Base-by-base conservation (phyloP, 2,329 filamentous ascomycete genomes). In the Paracorniculantispora psalliotae region DNA sequence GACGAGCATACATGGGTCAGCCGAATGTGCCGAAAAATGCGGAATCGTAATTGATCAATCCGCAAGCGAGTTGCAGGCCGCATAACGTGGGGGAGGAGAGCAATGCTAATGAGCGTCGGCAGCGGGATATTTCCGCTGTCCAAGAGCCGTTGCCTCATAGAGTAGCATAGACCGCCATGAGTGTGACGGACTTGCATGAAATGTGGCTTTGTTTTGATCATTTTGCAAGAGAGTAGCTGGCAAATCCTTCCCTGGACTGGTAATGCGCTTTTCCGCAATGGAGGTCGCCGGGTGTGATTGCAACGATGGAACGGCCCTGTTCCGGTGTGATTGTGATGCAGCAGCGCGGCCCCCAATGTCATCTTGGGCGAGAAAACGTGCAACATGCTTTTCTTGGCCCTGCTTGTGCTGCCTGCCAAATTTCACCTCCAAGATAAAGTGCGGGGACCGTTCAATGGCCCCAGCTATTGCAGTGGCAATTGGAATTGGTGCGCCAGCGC, bases 261-360 rank as follows among this genome's bases (percentile, higher is more conserved):
- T 30, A n/a, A 53, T 41, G 33, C 33, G 41, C 21, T n/a, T 44
- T 19, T 4, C 17, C 23, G 19, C 13, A 39, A 53, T 41, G 50
- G 51, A 26, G 19, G 35, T 39, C 21, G 43, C 19, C 44, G 25
- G 44, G 33, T 49, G 54, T 41, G 54, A 57, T 57, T 57, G 54
- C 25, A 49, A 49, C 44, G 33, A 50, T 48, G 44, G 53, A 56
- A 39, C 44, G 26, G 54, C 23, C 30, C 30, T 17, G 54, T 49
- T 43, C 46, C 25, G 54, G 46, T 50, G 54, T 57, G 54, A 50
- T 50, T 49, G 46, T 41, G 54, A 30, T 43, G 46, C 33, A 28
- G 46, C 30, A 41, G 19, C 47, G 25, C 13, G 35, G 46, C 54
- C 54, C 54, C 54, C 54, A 57, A 57, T 30, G 25, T 15, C 30